phyloP scores from a whole-genome alignment of 1,284 basidiomycete species.

The Trametes versicolor region DNA sequence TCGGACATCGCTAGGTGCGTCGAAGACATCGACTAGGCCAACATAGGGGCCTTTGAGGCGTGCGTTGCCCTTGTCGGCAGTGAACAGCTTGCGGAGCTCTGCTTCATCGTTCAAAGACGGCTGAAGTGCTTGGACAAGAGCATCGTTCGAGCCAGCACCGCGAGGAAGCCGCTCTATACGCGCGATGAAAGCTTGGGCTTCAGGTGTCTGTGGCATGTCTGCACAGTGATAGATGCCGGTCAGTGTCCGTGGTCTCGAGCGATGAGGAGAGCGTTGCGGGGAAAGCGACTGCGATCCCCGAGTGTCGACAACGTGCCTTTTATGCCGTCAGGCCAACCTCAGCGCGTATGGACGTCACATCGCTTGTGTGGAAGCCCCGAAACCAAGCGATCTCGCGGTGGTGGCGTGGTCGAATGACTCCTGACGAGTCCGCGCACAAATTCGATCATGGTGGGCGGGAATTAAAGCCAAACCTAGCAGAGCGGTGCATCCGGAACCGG shows the following conservation, averaged over 20 bases:
- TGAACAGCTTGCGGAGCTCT: conserved; percentile 61
- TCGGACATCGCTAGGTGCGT: conserved; percentile 55
- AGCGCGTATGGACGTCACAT: not conserved
- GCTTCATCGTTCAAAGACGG: conserved; percentile 64
- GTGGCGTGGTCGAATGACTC: not conserved
- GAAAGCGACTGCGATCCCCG: not conserved
- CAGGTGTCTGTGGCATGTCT: conserved; percentile 43
- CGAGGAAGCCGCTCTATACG: conserved; percentile 51
- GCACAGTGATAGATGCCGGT: not conserved
- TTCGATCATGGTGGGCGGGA: conserved; percentile 2
- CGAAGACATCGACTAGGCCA: conserved; percentile 66
- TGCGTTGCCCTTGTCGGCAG: conserved; percentile 56
- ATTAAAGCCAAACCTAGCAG: too few species aligned
- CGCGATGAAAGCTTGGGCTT: conserved; percentile 54
- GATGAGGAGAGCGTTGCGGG: not conserved
- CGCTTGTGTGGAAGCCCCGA: not conserved
- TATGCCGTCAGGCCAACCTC: not conserved
- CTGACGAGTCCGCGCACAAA: not conserved
- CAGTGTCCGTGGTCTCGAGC: not conserved
- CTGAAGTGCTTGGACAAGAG: conserved; percentile 48
- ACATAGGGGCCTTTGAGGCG: conserved; percentile 58
- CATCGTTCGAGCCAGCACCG: conserved; percentile 51
- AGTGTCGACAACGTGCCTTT: not conserved
- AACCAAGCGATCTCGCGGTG: too few species aligned
- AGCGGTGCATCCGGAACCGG: not conserved